Percentiles rank a stretch among this genome's conserved stretches.
Evolutionary conservation across 2,329 filamentous ascomycete genomes (phyloP).

Genomic region (Diaporthe ampelina): DNA sequence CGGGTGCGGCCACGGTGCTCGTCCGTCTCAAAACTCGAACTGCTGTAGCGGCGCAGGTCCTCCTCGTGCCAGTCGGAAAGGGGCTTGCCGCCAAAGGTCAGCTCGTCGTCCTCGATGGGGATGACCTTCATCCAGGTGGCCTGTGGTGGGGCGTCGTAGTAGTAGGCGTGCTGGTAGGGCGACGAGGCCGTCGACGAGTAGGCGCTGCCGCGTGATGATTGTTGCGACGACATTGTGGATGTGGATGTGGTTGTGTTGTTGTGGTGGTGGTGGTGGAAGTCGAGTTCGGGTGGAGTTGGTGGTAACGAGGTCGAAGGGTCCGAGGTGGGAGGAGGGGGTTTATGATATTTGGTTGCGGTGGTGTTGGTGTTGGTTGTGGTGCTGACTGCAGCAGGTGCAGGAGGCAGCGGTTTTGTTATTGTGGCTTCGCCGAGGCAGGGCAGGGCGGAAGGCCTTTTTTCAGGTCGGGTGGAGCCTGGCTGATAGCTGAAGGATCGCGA

Average conservation of each 20-base stretch:
- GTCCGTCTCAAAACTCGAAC: conserved; percentile 52
- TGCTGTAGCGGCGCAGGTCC: conserved; percentile 62
- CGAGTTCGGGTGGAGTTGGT: not conserved
- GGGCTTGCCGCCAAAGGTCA: conserved; percentile 73
- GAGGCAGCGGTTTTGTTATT: conserved; percentile 28
- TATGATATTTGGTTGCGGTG: conserved; percentile 6
- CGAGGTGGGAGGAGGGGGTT: not conserved
- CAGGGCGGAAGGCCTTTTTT: conserved; percentile 32
- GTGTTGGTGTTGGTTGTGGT: not conserved
- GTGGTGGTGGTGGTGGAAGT: not conserved
- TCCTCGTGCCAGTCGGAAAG: conserved; percentile 73
- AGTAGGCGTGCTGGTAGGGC: conserved; percentile 37
- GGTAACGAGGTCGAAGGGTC: not conserved
- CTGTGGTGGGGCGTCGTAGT: conserved; percentile 45
- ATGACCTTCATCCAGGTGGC: conserved; percentile 65
- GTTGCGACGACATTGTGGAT: conserved; percentile 39
- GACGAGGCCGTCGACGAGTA: conserved; percentile 35
- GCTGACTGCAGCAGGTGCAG: conserved; percentile 6
- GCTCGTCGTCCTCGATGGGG: conserved; percentile 72
- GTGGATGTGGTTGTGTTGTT: not conserved
- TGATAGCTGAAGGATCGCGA: conserved; percentile 34
- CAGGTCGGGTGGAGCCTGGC: conserved; percentile 29
- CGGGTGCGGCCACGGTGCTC: conserved; percentile 56
- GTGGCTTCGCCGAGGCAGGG: conserved; percentile 36
- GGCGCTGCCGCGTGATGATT: conserved; percentile 36